Evolutionary conservation across 495 filamentous ascomycete genomes (phyloP).

Genomic region (Xylaria intraflava): DNA sequence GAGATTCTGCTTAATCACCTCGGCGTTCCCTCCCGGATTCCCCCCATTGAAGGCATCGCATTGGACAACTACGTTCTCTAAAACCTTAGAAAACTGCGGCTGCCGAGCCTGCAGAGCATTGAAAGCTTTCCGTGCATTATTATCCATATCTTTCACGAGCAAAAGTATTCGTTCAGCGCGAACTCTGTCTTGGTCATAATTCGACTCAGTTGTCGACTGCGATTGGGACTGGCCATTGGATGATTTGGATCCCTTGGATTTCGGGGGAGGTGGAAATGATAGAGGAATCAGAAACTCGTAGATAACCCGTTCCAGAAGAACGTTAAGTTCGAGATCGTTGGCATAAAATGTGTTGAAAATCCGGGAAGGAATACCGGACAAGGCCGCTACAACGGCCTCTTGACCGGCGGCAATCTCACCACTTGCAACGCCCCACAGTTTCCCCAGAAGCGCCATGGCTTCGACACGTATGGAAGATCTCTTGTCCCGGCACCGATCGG

Average conservation of each 20-base stretch:
- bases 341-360: constrained; percentile 86
- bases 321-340: constrained; percentile 81
- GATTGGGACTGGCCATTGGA: constrained; percentile 52
- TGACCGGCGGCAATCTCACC: constrained; percentile 81
- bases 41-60: constrained; percentile 89
- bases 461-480: constrained; percentile 75
- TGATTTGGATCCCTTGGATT: constrained; percentile 52
- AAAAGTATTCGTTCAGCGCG: constrained; percentile 79
- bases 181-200: constrained; percentile 71
- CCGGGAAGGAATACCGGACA: constrained; percentile 74
- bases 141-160: constrained; percentile 69
- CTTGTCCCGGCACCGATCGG: constrained; percentile 82
- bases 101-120: constrained; percentile 79
- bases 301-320: constrained; percentile 75
- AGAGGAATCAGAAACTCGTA: constrained; percentile 82
- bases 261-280: constrained; percentile 71
- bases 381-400: constrained; percentile 60
- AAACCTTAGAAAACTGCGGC: constrained; percentile 57
- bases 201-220: constrained; percentile 36
- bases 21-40: constrained; percentile 65
- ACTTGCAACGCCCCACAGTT: constrained; percentile 85
- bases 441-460: constrained; percentile 74
- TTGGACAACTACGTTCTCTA: constrained; percentile 64
- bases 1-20: constrained; percentile 61
- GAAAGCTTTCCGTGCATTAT: constrained; percentile 75